Conservation (phyloP, 495 filamentous ascomycete species). For the Aspergillus avenaceus region DNA sequence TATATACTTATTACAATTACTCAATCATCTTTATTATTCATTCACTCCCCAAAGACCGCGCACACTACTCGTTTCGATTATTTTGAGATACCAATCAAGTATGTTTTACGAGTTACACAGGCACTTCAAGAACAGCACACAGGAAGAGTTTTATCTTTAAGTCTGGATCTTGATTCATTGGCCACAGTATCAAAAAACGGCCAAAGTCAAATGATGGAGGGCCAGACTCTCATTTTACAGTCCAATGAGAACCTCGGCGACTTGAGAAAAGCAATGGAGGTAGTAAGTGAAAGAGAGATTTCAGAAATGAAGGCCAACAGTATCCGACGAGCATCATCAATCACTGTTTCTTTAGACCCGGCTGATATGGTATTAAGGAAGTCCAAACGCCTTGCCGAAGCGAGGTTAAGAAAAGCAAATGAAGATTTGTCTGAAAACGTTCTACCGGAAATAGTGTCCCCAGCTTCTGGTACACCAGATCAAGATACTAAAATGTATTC, state of each 20-base stretch:
- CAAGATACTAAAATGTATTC: too few relatives aligned
- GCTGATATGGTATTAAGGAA: slow-evolving; percentile 5
- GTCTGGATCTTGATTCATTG: not conserved
- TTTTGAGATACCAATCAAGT: slow-evolving; percentile 1
- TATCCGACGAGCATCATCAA: slow-evolving; percentile 8
- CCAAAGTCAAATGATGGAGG: not conserved
- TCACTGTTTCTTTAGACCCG: slow-evolving; percentile 11
- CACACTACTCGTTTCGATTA: slow-evolving; percentile 2
- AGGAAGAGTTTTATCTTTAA: not conserved
- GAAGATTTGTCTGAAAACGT: not conserved
- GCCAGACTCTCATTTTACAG: not conserved
- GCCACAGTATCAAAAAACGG: slow-evolving; percentile 5
- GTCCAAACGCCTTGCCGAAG: not conserved
- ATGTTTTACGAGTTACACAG: not conserved
- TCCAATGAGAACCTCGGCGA: slow-evolving; percentile 6
- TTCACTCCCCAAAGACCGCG: not conserved
- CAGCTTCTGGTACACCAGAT: not conserved
- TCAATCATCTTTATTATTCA: slow-evolving; percentile 4
- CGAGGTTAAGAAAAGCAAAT: not conserved
- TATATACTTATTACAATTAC: slow-evolving; percentile 1
- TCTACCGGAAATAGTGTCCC: not conserved
- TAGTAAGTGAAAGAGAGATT: not conserved
- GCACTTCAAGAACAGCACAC: not conserved
- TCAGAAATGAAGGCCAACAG: not conserved
- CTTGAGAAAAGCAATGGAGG: not conserved